Evolutionary conservation across 805 yeast species (phyloP).

Genomic region (Yarrowia sp.): DNA sequence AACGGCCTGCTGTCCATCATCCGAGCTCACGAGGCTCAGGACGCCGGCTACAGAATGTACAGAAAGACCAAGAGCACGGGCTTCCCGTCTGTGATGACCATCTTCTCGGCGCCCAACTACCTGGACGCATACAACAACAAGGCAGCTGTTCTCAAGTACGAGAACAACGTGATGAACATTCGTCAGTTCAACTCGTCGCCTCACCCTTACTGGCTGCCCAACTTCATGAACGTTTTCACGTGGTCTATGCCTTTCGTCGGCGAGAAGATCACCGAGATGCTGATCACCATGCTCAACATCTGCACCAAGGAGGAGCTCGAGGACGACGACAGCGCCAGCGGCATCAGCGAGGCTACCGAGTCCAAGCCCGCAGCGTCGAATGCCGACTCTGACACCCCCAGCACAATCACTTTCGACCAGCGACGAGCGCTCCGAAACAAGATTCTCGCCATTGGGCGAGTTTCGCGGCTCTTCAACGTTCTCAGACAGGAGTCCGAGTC

Average conservation of each 20-base stretch:
- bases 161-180: slow-evolving; percentile 88
- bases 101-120: slow-evolving; percentile 96
- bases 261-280: slow-evolving; percentile 90
- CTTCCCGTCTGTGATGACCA: slow-evolving; percentile 59
- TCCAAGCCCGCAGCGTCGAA: not conserved
- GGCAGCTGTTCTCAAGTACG: slow-evolving; percentile 91
- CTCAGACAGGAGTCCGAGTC: slow-evolving; percentile 85
- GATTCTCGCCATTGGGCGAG: slow-evolving; percentile 93
- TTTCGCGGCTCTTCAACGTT: slow-evolving; percentile 86
- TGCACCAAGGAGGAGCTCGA: slow-evolving; percentile 94
- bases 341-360: slow-evolving; percentile 6
- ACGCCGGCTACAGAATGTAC: slow-evolving; percentile 84
- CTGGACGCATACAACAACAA: slow-evolving; percentile 88
- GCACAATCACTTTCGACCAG: slow-evolving; percentile 20
- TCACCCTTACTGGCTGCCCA: slow-evolving; percentile 96
- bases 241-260: slow-evolving; percentile 98
- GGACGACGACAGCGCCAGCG: slow-evolving; percentile 46
- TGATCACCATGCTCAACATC: slow-evolving; percentile 82
- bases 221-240: slow-evolving; percentile 94
- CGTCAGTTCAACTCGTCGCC: slow-evolving; percentile 90
- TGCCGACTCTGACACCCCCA: not conserved
- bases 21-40: slow-evolving; percentile 93
- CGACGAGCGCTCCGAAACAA: slow-evolving; percentile 70
- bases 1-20: slow-evolving; percentile 77
- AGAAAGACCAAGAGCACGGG: slow-evolving; percentile 61